Conservation (phyloP, 1,284 basidiomycete species). For the Chondrostereum purpureum region DNA sequence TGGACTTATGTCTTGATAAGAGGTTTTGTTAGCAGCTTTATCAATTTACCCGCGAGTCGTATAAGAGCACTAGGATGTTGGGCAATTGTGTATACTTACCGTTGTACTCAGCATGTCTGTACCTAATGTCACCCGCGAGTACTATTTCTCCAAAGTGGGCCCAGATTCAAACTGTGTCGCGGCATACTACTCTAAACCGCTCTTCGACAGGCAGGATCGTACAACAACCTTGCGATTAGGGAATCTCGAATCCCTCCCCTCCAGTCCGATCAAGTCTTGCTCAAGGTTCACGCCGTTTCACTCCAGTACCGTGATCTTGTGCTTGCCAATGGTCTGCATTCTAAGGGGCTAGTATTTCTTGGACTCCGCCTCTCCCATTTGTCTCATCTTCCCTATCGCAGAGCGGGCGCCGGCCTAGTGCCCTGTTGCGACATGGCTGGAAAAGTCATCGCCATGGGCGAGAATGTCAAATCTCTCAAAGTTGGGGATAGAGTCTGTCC, state of each 20-base stretch:
- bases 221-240: slow-evolving; percentile 9
- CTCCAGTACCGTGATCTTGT: slow-evolving; percentile 41
- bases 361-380: slow-evolving; percentile 1
- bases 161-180: neutral
- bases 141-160: neutral
- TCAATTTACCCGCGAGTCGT: no score
- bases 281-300: slow-evolving; percentile 31
- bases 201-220: slow-evolving; percentile 7
- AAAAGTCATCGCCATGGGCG: slow-evolving; percentile 48
- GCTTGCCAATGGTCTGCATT: slow-evolving; percentile 29
- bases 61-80: no score
- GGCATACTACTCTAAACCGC: neutral
- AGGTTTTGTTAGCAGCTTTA: no score
- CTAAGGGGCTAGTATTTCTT: slow-evolving; percentile 15
- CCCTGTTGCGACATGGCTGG: slow-evolving; percentile 62
- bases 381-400: slow-evolving; percentile 6
- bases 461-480: slow-evolving; percentile 43
- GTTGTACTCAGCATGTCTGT: no score
- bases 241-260: slow-evolving; percentile 6
- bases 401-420: slow-evolving; percentile 28
- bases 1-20: no score
- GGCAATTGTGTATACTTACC: no score
- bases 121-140: neutral
- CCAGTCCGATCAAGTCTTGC: slow-evolving; percentile 10
- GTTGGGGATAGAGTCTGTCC: slow-evolving; percentile 50